phyloP scores from a whole-genome alignment of 2,329 filamentous ascomycete species.

The Penicillium psychrosexuale region DNA sequence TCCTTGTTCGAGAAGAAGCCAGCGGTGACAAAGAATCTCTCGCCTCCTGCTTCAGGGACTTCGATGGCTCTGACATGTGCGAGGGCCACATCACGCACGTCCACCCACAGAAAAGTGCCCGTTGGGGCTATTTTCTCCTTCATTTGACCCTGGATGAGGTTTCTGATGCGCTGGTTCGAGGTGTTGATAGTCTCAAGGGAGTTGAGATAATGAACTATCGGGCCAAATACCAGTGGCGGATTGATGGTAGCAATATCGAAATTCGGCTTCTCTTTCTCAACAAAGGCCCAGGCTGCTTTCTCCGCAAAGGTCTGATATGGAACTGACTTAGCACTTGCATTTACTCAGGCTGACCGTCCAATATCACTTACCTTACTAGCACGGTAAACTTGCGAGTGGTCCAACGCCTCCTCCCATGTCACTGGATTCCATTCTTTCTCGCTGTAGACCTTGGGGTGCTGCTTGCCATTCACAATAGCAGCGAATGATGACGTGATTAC shows the following conservation, averaged over 20 bases:
- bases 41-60: slow-evolving; percentile 43
- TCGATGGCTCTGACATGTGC: slow-evolving; percentile 50
- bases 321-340: slow-evolving; percentile 1
- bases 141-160: slow-evolving; percentile 61
- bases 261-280: slow-evolving; percentile 53
- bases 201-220: slow-evolving; percentile 62
- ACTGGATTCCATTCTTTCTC: slow-evolving; percentile 46
- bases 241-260: slow-evolving; percentile 63
- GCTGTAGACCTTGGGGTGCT: slow-evolving; percentile 36
- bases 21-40: slow-evolving; percentile 46
- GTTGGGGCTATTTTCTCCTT: slow-evolving; percentile 58
- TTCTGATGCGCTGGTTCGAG: slow-evolving; percentile 65
- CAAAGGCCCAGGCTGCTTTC: slow-evolving; percentile 63
- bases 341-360: not conserved
- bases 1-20: slow-evolving; percentile 45
- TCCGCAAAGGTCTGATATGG: slow-evolving; percentile 56
- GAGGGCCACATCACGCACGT: slow-evolving; percentile 49
- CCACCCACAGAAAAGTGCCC: slow-evolving; percentile 57
- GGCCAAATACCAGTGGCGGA: slow-evolving; percentile 62
- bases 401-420: slow-evolving; percentile 41
- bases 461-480: slow-evolving; percentile 54
- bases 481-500: slow-evolving; percentile 69
- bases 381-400: slow-evolving; percentile 40
- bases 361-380: slow-evolving; percentile 51
- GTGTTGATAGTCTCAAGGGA: slow-evolving; percentile 66